Conservation (phyloP, 345 rosid genomes). For the Corchorus olitorius region DNA sequence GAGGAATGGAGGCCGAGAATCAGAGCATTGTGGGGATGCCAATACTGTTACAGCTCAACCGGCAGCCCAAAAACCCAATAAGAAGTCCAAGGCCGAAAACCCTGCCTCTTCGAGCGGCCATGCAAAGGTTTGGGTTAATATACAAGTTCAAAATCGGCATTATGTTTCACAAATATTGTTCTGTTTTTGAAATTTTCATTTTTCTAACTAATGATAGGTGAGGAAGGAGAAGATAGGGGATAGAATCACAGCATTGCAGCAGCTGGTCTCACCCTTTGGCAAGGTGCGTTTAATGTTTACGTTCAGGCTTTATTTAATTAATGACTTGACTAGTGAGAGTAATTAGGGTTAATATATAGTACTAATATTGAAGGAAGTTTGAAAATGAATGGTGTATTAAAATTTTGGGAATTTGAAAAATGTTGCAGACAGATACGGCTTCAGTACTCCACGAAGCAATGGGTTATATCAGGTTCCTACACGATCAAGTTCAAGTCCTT, state of each 20-base stretch:
- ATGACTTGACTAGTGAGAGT: neutral
- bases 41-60: conserved; percentile 14
- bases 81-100: conserved; percentile 51
- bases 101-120: conserved; percentile 40
- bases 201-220: conserved; percentile 30
- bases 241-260: conserved; percentile 75
- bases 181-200: neutral
- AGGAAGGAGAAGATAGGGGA: conserved; percentile 83
- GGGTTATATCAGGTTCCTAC: conserved; percentile 94
- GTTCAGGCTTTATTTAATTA: neutral
- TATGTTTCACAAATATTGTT: neutral
- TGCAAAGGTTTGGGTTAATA: conserved; percentile 47
- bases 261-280: conserved; percentile 90
- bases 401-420: conserved; percentile 18
- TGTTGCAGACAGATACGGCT: conserved; percentile 86
- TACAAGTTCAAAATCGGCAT: too few relatives aligned
- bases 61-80: conserved; percentile 37
- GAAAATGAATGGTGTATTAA: neutral
- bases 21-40: conserved; percentile 8
- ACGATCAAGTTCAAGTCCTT: conserved; percentile 89
- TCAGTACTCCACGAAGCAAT: conserved; percentile 94
- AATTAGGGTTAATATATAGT: neutral
- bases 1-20: conserved; percentile 41
- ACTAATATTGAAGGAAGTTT: neutral
- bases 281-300: conserved; percentile 46